These are phyloP conservation scores for Phaffia australis DNA, from an alignment of 768 basidiomycete species.

Conservation along the genomic window DNA sequence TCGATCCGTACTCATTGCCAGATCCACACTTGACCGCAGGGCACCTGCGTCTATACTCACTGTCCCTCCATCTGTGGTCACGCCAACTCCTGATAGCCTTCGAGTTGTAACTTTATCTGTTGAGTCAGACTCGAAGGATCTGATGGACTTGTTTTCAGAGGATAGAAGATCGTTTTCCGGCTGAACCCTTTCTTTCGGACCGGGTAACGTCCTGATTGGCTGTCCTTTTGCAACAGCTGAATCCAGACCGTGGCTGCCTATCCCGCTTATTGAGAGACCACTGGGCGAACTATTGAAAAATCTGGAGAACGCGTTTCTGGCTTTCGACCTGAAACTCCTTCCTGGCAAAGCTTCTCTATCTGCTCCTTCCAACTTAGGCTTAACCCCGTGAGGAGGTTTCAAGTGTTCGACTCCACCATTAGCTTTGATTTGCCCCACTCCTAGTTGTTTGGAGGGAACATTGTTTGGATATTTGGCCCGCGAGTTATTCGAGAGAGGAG, in stretches of 20 bases:
- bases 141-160: too few relatives aligned
- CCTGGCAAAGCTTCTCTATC: neutral
- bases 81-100: too few relatives aligned
- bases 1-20: too few relatives aligned
- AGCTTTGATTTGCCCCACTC: neutral
- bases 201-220: neutral
- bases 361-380: neutral
- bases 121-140: neutral
- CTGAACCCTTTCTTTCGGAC: neutral
- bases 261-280: neutral
- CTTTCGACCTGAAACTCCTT: constrained; percentile 14
- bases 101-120: neutral
- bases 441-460: neutral
- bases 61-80: too few relatives aligned
- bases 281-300: constrained; percentile 15
- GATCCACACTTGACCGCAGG: too few relatives aligned
- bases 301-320: constrained; percentile 20
- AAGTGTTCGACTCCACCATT: neutral
- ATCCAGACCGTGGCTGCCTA: neutral
- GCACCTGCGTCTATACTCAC: too few relatives aligned
- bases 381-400: too few relatives aligned
- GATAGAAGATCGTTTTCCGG: too few relatives aligned
- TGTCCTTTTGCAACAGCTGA: neutral
- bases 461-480: too few relatives aligned
- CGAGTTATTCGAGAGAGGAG: too few relatives aligned